Conservation (phyloP, 768 basidiomycete species). For the Tricholoma hemisulphureum region DNA sequence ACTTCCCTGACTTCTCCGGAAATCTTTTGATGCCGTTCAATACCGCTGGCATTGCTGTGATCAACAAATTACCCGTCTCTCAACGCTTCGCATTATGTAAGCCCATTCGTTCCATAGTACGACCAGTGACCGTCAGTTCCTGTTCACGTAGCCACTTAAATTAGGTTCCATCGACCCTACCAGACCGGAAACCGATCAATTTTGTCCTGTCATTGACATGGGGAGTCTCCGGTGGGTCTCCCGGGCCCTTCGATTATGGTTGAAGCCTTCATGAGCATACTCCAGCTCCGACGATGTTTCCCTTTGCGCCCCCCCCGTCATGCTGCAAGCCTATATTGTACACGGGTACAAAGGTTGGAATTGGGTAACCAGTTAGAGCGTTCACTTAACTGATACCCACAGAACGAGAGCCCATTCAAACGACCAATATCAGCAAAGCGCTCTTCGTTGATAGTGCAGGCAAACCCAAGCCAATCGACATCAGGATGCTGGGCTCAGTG, state of each 20-base stretch:
- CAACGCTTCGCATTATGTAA: neutral
- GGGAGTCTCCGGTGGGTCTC: neutral
- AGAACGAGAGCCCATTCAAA: neutral
- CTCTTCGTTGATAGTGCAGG: neutral
- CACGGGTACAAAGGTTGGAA: conserved; percentile 4
- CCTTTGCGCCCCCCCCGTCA: conserved; percentile 5
- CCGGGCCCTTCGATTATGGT: neutral
- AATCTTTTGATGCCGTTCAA: neutral
- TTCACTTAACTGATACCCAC: neutral
- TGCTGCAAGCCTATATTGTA: conserved; percentile 11
- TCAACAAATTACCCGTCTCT: neutral
- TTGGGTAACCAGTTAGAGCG: neutral
- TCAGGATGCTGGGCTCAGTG: neutral
- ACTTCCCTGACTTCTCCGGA: neutral
- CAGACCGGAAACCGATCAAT: conserved; percentile 4
- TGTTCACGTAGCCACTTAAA: neutral
- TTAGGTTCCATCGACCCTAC: neutral
- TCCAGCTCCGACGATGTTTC: conserved; percentile 5
- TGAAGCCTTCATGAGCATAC: neutral
- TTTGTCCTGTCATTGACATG: conserved; percentile 4
- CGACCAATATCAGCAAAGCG: neutral
- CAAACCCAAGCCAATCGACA: neutral
- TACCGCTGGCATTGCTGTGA: neutral
- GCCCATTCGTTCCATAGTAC: no score
- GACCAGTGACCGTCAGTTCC: neutral